phyloP scores from a whole-genome alignment of 2,329 filamentous ascomycete genomes.

The Neophaeococcomyces aloes region DNA sequence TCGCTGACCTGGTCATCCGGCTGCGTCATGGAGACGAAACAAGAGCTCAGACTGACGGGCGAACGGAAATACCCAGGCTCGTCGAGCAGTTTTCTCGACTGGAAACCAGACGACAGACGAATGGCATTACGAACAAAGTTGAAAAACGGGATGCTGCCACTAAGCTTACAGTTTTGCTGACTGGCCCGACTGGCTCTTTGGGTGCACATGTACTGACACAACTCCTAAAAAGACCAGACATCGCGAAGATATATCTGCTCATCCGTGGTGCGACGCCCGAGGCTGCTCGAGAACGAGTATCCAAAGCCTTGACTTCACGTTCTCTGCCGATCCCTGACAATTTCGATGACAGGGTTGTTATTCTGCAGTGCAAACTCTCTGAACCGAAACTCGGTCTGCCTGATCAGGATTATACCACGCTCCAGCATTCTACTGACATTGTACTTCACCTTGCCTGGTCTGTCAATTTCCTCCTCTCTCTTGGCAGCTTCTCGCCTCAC shows the following conservation, averaged over 20 bases:
- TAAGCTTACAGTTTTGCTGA: slow-evolving; percentile 32
- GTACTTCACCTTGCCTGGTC: slow-evolving; percentile 56
- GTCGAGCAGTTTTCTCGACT: slow-evolving; percentile 31
- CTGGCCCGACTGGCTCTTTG: slow-evolving; percentile 55
- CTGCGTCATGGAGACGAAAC: slow-evolving; percentile 16
- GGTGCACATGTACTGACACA: slow-evolving; percentile 48
- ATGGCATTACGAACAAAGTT: neutral
- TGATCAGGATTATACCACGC: slow-evolving; percentile 28
- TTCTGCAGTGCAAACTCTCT: slow-evolving; percentile 41
- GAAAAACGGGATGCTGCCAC: slow-evolving; percentile 1
- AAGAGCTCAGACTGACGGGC: slow-evolving; percentile 26
- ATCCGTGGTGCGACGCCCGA: slow-evolving; percentile 39
- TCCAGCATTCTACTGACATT: slow-evolving; percentile 37
- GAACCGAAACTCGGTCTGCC: slow-evolving; percentile 40
- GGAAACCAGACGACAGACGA: neutral
- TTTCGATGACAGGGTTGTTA: slow-evolving; percentile 31
- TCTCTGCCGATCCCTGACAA: slow-evolving; percentile 21
- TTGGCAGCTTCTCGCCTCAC: slow-evolving; percentile 47
- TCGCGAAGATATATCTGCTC: slow-evolving; percentile 46
- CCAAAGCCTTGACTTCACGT: slow-evolving; percentile 33
- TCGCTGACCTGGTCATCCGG: slow-evolving; percentile 30
- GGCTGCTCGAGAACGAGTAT: slow-evolving; percentile 36
- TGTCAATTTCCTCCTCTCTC: slow-evolving; percentile 52
- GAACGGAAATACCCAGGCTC: slow-evolving; percentile 36
- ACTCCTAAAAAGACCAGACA: slow-evolving; percentile 26